Evolutionary conservation across 805 yeast species (phyloP).

Genomic region (Candida nemodendra): DNA sequence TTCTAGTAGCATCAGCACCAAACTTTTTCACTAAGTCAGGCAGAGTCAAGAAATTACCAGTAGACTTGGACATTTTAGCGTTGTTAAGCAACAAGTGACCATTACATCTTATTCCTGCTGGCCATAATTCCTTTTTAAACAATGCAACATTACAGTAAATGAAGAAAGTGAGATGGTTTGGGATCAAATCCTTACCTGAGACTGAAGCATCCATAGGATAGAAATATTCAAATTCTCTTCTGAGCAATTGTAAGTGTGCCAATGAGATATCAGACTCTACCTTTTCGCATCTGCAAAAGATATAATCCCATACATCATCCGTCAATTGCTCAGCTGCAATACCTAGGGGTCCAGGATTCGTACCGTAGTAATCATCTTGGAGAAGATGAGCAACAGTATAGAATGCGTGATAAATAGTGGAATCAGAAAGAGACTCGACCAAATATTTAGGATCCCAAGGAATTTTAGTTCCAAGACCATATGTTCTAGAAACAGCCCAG

Average conservation of each 20-base stretch:
- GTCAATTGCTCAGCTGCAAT: slow-evolving; percentile 84
- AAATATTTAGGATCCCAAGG: slow-evolving; percentile 97
- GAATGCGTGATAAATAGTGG: slow-evolving; percentile 93
- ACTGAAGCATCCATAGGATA: slow-evolving; percentile 91
- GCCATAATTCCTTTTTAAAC: slow-evolving; percentile 92
- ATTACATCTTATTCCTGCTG: slow-evolving; percentile 87
- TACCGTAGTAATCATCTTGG: slow-evolving; percentile 85
- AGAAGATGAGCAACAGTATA: slow-evolving; percentile 86
- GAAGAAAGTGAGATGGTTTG: slow-evolving; percentile 95
- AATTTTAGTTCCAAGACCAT: slow-evolving; percentile 89
- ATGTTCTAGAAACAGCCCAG: slow-evolving; percentile 98
- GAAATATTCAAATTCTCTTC: slow-evolving; percentile 95
- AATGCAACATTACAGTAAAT: slow-evolving; percentile 90
- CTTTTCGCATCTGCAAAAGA: slow-evolving; percentile 70
- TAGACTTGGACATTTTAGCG: slow-evolving; percentile 96
- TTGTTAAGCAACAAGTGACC: slow-evolving; percentile 95
- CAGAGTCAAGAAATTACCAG: slow-evolving; percentile 95
- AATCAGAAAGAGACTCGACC: slow-evolving; percentile 93
- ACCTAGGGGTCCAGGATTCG: slow-evolving; percentile 65
- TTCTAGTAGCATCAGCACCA: slow-evolving; percentile 97
- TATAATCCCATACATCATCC: slow-evolving; percentile 88
- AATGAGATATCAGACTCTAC: slow-evolving; percentile 58
- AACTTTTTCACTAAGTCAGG: slow-evolving; percentile 80
- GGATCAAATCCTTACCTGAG: slow-evolving; percentile 95
- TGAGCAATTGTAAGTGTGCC: slow-evolving; percentile 65